Evolutionary conservation across 2,329 filamentous ascomycete species (phyloP).

Genomic region (Lachnellula willkommii): DNA sequence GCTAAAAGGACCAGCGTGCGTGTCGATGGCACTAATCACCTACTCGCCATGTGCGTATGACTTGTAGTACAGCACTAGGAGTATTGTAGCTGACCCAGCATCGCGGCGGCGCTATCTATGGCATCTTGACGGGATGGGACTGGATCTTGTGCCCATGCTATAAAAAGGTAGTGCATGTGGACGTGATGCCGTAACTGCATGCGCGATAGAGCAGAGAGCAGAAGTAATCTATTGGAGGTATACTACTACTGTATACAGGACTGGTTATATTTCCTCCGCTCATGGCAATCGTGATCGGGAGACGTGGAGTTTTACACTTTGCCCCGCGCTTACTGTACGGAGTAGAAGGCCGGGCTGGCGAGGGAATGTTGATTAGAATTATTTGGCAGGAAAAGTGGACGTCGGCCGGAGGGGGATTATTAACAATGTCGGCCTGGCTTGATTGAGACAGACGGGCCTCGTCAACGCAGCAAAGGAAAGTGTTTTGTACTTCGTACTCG

Average conservation of each 20-base stretch:
- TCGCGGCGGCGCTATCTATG: background rate
- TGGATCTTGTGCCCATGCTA: background rate
- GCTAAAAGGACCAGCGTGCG: background rate
- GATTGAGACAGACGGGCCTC: no score
- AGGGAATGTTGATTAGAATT: no score
- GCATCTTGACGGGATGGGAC: background rate
- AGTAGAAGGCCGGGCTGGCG: no score
- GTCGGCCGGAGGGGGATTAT: no score
- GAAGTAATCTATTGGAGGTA: background rate
- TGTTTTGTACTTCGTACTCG: no score
- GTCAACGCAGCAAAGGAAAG: no score
- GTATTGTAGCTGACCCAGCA: background rate
- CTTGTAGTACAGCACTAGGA: background rate
- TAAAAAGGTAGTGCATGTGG: background rate
- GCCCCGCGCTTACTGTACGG: no score
- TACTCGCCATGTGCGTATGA: background rate
- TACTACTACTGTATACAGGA: background rate
- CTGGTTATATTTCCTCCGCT: background rate
- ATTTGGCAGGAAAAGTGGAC: no score
- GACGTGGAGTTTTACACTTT: background rate
- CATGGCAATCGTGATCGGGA: background rate
- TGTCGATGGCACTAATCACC: background rate
- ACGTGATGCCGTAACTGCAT: background rate
- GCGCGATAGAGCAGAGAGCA: background rate
- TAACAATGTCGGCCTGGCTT: no score